A percentile compares a stretch with the other conserved stretches of the same genome.
Evolutionary conservation across 306 rosid genomes (phyloP).

Genomic region (Acacia crassicarpa): DNA sequence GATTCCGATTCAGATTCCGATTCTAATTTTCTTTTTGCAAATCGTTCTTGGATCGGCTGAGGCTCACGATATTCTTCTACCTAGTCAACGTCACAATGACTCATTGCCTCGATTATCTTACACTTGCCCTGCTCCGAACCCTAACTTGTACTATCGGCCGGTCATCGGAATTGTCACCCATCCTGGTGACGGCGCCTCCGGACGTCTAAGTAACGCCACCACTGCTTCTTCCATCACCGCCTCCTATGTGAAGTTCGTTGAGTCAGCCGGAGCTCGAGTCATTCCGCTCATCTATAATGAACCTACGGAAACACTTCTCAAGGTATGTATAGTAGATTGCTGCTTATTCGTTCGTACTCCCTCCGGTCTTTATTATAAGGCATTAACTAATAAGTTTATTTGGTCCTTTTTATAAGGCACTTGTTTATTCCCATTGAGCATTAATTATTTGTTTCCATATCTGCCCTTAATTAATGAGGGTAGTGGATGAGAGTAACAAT

Average conservation of each 20-base stretch:
- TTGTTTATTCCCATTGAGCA: too few relatives aligned
- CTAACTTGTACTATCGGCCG: conserved; percentile 49
- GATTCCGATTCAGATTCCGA: conserved; percentile 3
- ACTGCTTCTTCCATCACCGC: conserved; percentile 62
- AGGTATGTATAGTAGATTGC: conserved; percentile 32
- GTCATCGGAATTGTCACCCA: conserved; percentile 71
- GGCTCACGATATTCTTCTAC: conserved; percentile 39
- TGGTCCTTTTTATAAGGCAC: too few relatives aligned
- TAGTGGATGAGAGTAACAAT: too few relatives aligned
- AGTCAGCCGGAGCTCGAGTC: conserved; percentile 72
- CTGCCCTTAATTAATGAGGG: too few relatives aligned
- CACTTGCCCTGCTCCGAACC: conserved; percentile 40
- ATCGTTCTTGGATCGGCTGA: conserved; percentile 8
- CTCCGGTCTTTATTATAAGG: too few relatives aligned
- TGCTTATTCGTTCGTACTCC: background rate
- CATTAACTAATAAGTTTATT: too few relatives aligned
- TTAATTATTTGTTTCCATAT: too few relatives aligned
- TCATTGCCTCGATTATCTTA: background rate
- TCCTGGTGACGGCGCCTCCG: conserved; percentile 78
- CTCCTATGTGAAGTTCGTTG: conserved; percentile 68
- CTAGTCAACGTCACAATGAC: conserved; percentile 30
- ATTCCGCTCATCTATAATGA: conserved; percentile 68
- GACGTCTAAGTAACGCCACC: conserved; percentile 55
- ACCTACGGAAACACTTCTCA: conserved; percentile 41
- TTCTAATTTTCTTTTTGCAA: conserved; percentile 18